phyloP scores from a whole-genome alignment of 345 rosid species.

The Bruguiera parviflora region DNA sequence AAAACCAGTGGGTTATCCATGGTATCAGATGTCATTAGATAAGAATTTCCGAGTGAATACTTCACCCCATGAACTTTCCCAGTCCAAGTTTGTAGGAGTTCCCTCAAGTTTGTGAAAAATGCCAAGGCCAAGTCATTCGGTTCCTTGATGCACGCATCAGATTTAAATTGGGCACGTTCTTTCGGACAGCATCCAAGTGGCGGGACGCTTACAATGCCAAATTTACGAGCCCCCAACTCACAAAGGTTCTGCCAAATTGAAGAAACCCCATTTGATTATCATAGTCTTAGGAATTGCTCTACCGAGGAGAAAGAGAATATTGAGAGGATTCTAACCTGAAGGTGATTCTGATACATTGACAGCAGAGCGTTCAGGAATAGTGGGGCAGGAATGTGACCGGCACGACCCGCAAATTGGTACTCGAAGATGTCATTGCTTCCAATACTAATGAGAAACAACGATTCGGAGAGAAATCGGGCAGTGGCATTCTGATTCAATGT shows the following conservation, averaged over 20 bases:
- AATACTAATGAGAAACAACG: constrained; percentile 36
- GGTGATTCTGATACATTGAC: background rate
- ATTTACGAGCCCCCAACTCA: constrained; percentile 40
- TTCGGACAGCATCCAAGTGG: constrained; percentile 43
- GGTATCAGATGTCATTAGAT: constrained; percentile 12
- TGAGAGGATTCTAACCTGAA: constrained; percentile 2
- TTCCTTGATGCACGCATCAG: constrained; percentile 16
- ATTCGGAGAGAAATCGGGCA: constrained; percentile 15
- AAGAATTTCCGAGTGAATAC: constrained; percentile 36
- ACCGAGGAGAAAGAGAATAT: background rate
- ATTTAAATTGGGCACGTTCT: constrained; percentile 5
- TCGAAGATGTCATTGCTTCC: constrained; percentile 48
- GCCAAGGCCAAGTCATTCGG: constrained; percentile 23
- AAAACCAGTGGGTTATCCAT: constrained; percentile 16
- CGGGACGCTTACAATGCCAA: constrained; percentile 32
- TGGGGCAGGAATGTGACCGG: background rate
- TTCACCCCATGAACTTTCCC: constrained; percentile 13
- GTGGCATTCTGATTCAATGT: constrained; percentile 9
- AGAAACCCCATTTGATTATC: background rate
- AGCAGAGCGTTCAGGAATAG: background rate
- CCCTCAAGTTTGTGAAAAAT: constrained; percentile 4
- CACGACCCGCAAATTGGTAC: background rate
- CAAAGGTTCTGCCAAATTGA: constrained; percentile 31
- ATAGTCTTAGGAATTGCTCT: background rate
- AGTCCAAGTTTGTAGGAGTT: constrained; percentile 10